A percentile compares a stretch with the other conserved stretches of the same genome.
Conservation (phyloP, 345 rosid species). For the Acer negundo region DNA sequence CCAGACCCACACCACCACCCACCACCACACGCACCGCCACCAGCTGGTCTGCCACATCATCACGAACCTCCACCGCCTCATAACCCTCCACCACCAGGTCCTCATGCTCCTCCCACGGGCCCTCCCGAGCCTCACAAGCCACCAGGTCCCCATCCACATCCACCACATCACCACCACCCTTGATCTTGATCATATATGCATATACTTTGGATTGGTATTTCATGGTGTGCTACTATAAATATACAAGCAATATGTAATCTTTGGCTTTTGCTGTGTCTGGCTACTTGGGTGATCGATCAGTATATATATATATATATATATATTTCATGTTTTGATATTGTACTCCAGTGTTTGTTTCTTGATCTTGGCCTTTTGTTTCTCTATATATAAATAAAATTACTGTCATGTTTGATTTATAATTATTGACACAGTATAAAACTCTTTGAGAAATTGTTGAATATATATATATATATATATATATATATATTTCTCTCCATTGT, state of each 20-base stretch:
- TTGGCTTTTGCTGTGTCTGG: neutral
- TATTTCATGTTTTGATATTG: too few relatives aligned
- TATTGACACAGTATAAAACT: too few relatives aligned
- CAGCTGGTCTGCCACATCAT: constrained; percentile 19
- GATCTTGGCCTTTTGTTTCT: neutral
- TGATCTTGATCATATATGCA: neutral
- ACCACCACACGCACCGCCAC: constrained; percentile 21
- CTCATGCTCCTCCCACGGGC: constrained; percentile 15
- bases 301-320: too few relatives aligned
- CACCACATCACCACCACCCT: constrained; percentile 16
- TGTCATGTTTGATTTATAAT: neutral
- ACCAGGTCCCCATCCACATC: constrained; percentile 13
- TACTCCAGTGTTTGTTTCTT: neutral
- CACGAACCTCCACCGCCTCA: constrained; percentile 25
- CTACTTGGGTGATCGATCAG: neutral
- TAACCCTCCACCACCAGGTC: constrained; percentile 23
- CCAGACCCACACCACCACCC: constrained; percentile 21
- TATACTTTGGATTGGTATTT: neutral
- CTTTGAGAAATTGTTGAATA: too few relatives aligned
- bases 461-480: too few relatives aligned
- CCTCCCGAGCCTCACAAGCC: constrained; percentile 12
- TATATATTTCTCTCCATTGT: too few relatives aligned
- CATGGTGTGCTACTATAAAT: neutral
- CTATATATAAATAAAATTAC: too few relatives aligned
- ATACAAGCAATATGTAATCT: neutral